Evolutionary conservation across 2,329 filamentous ascomycete genomes (phyloP).

Genomic region (Paecilomyces formosus): DNA sequence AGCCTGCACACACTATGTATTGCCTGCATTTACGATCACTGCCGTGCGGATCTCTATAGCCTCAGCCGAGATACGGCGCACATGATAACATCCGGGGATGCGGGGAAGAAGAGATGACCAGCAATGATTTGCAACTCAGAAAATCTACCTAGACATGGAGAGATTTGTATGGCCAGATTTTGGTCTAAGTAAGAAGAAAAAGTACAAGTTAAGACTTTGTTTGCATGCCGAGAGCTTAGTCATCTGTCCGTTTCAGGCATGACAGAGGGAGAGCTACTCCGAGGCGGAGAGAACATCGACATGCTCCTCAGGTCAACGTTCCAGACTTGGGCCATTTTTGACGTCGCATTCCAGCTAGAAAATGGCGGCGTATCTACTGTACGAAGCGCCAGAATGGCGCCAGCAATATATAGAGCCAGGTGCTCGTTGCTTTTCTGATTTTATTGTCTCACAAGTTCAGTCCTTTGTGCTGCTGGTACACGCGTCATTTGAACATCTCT

Average conservation of each 20-base stretch:
- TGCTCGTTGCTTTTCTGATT: neutral
- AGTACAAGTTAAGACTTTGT: no score
- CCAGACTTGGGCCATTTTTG: neutral
- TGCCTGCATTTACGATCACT: neutral
- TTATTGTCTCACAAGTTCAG: neutral
- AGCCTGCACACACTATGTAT: neutral
- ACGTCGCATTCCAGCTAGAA: neutral
- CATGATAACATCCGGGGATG: neutral
- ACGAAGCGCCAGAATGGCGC: neutral
- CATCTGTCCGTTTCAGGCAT: neutral
- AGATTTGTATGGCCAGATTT: neutral
- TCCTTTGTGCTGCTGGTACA: neutral
- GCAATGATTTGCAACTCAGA: neutral
- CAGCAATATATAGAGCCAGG: neutral
- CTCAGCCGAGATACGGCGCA: neutral
- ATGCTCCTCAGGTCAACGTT: neutral
- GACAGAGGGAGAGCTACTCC: no score
- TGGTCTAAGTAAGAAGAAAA: no score
- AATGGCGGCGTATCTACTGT: neutral
- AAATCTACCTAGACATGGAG: neutral
- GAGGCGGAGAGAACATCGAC: neutral
- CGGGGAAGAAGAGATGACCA: neutral
- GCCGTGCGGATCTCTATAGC: neutral
- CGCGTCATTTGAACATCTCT: neutral
- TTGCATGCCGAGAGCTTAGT: neutral